Evolutionary conservation across 2,329 filamentous ascomycete genomes (phyloP), one percentile per base, ranked within the genome.

Genomic region (Cadophora sp.): DNA sequence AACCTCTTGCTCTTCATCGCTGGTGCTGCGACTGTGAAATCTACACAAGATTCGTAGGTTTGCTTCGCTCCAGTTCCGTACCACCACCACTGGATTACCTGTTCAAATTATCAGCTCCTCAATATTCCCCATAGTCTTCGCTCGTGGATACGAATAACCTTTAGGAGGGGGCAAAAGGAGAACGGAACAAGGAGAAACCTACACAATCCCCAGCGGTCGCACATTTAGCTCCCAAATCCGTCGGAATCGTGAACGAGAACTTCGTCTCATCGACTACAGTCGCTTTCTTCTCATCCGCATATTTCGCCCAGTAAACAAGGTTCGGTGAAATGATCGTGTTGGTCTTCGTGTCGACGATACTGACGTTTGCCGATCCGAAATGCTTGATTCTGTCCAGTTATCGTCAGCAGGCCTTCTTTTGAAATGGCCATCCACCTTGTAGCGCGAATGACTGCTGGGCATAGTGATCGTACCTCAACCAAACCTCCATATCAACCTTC

Each of bases 1-100:
- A 56, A 56, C 5, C 55, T 29, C 62, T 62, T 65, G 19, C 53
- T 61, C 56, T 40, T 56, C 66, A 65, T 56, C 51, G 62, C 29
- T 1, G 64, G 50, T 26, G 51, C 62, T 8, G 40, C 55, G 26
- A 73, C 67, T 5, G 64, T 71, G 62, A 87, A 86, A 74, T 87
- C 85, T 67, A 86, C 78, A 75, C 85, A 87, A 67, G 80, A 79
- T 77, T 86, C 83, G 76, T 87, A 87, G 16, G 84, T 86, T 80
- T 87, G 85, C 72, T 82, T 76, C 56, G 84, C 80, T 43, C 71
- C 74, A 9, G 79, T 74, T 16, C 83, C 83, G 72, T 84, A 80
- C 85, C 84, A 86, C 78, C 76, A 85, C 83, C 84, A 85, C 76
- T 86, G 85, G 58, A 87, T 80, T 5, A 85, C 84, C 74, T 85